phyloP scores from a whole-genome alignment of 2,329 filamentous ascomycete species.

The Gliomastix tumulicola region DNA sequence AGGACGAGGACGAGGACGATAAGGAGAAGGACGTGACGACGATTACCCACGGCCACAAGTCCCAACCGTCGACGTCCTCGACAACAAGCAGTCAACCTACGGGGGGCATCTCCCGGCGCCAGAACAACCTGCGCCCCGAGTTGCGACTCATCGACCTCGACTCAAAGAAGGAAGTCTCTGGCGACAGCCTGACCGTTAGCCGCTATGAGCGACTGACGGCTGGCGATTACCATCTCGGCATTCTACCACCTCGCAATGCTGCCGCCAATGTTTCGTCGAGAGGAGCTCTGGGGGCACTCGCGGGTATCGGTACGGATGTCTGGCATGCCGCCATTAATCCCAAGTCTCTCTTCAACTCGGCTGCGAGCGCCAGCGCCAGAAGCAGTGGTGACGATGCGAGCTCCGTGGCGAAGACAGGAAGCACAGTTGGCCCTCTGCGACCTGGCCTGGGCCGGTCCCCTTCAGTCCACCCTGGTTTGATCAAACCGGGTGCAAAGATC shows the following conservation, averaged over 20 bases:
- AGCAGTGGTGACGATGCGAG: constrained; percentile 51
- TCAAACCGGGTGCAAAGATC: constrained; percentile 59
- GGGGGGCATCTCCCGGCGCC: constrained; percentile 61
- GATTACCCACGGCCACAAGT: constrained; percentile 25
- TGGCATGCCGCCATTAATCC: constrained; percentile 91
- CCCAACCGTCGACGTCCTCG: constrained; percentile 37
- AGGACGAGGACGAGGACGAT: constrained; percentile 33
- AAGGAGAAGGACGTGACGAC: constrained; percentile 7
- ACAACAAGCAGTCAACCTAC: constrained; percentile 49
- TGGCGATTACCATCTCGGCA: constrained; percentile 84
- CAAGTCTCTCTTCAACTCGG: constrained; percentile 78
- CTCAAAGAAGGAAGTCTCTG: constrained; percentile 80
- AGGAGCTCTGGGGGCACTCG: constrained; percentile 71
- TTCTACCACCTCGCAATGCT: constrained; percentile 68
- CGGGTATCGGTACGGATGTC: constrained; percentile 66
- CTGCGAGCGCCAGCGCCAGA: constrained; percentile 64
- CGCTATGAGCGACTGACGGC: constrained; percentile 81
- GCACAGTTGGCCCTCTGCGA: constrained; percentile 20
- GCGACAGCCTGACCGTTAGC: constrained; percentile 78
- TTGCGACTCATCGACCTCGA: constrained; percentile 84
- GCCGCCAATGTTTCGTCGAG: constrained; percentile 58
- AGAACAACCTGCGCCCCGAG: constrained; percentile 80
- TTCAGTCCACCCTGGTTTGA: constrained; percentile 44
- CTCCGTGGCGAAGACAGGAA: constrained; percentile 38
- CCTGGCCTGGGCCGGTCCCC: constrained; percentile 17